These are phyloP conservation scores for Lathyrus tuberosus DNA, from an alignment of 306 rosid genomes.

Conservation along the genomic window DNA sequence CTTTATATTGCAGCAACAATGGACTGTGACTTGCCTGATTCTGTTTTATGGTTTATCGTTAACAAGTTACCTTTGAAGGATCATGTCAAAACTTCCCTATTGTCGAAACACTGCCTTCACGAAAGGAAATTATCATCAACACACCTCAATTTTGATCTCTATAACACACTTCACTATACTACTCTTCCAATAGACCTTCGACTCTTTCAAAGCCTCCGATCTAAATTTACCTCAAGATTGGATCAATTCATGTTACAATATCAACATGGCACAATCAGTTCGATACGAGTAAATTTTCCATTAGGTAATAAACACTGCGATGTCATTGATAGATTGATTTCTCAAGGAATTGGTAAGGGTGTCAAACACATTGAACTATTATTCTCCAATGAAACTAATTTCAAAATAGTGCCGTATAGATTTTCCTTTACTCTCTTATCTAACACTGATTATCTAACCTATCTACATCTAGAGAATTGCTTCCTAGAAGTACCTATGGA, in stretches of 20 bases:
- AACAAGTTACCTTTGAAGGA: neutral
- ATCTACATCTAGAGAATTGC: neutral
- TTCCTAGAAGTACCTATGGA: neutral
- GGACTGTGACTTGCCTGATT: neutral
- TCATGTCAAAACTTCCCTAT: neutral
- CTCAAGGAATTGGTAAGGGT: neutral
- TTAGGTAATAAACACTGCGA: neutral
- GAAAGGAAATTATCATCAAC: neutral
- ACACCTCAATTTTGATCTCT: neutral
- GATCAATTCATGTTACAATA: neutral
- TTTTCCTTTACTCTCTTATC: neutral
- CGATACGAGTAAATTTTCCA: neutral
- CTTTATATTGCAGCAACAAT: neutral
- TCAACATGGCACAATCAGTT: neutral
- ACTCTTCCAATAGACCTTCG: neutral
- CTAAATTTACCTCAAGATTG: neutral
- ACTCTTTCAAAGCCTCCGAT: neutral
- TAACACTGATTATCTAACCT: neutral
- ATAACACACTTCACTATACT: neutral
- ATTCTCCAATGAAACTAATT: neutral
- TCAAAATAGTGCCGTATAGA: neutral
- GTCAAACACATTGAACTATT: neutral
- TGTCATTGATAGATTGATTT: neutral
- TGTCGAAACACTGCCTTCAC: neutral
- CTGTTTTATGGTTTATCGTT: neutral